Conservation (phyloP, 2,329 filamentous ascomycete species). For the Didymellaceae sp. region DNA sequence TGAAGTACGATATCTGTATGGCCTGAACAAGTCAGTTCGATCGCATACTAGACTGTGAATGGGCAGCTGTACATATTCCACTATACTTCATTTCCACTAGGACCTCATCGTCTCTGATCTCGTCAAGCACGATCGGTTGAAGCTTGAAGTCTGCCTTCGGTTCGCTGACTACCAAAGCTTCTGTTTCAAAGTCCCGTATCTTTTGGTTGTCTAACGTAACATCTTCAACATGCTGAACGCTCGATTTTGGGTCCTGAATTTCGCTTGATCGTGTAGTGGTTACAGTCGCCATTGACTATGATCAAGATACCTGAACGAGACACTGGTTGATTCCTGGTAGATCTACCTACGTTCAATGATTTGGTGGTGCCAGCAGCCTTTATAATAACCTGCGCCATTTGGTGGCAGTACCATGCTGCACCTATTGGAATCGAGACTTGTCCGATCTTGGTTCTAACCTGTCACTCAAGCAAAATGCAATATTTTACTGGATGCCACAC, state of each 20-base stretch:
- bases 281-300: neutral
- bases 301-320: neutral
- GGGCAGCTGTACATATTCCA: constrained; percentile 52
- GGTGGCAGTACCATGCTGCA: neutral
- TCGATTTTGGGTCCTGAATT: neutral
- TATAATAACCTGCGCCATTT: neutral
- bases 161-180: constrained; percentile 10
- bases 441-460: neutral
- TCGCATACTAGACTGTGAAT: too few species aligned
- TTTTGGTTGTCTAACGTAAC: neutral
- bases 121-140: constrained; percentile 12
- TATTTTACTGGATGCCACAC: neutral
- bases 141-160: constrained; percentile 11
- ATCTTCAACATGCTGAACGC: neutral
- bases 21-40: neutral
- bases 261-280: neutral
- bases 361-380: neutral
- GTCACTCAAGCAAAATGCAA: neutral
- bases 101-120: constrained; percentile 52
- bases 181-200: constrained; percentile 1
- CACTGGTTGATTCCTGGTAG: too few species aligned
- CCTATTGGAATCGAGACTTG: neutral
- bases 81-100: constrained; percentile 60
- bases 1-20: constrained; percentile 61
- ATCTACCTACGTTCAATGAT: too few species aligned